Evolutionary conservation across 441 rosid genomes (phyloP), one percentile per base, ranked within the genome.

Genomic region (Populus hybrid): DNA sequence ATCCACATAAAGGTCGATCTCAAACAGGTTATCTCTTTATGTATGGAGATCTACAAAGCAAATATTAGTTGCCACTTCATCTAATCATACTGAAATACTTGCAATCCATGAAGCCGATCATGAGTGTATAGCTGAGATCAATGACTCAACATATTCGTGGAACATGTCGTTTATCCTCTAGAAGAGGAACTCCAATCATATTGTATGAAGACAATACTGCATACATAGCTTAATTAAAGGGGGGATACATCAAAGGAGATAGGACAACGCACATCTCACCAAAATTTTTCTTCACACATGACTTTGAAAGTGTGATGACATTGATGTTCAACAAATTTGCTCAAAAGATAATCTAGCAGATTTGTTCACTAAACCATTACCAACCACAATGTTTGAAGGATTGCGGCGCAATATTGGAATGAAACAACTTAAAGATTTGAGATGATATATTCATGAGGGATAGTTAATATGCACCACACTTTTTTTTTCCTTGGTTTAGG

Each of bases 51-150:
- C n/a, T n/a, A n/a, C n/a, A n/a, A n/a, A n/a, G n/a, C n/a, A n/a
- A n/a, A n/a, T n/a, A n/a, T n/a, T n/a, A 33, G 2, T 53, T 9
- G 20, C 10, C 50, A 77, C 76, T 1, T 71, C 71, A 35, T 63
- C n/a, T 21, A 77, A 40, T 36, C 50, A 71, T 71, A 18, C 38
- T 29, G 65, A 77, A 64, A 61, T 61, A 10, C 26, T 65, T n/a
- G 56, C 53, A 12, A 64, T 72, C 16, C 12, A 77, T 59, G 45
- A 77, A 38, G 29, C 18, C 72, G 40, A 21, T 23, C 28, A 14
- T 38, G 71, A 77, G 64, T 72, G 23, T 40, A 14, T 68, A 3
- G 76, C 14, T 38, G 16, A 61, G 76, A 33, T 71, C 18, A 7
- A 63, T 77, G 16, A 45, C n/a, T 18, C n/a, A 72, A 26, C 31